phyloP scores from a whole-genome alignment of 768 basidiomycete genomes.

The Pulveroboletus sp. region DNA sequence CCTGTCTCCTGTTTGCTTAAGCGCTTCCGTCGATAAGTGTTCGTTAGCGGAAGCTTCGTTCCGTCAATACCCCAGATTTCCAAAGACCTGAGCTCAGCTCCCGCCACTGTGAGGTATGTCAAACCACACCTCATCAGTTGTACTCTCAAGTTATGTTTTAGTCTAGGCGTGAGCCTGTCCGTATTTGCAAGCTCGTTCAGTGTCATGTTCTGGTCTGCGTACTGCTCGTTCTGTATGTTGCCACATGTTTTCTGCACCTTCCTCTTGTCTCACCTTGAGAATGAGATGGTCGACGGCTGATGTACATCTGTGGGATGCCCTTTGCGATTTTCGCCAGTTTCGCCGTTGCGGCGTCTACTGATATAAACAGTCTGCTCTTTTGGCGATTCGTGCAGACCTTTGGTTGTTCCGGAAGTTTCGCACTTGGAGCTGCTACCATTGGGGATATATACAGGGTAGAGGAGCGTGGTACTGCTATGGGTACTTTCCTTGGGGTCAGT shows the following conservation, averaged over 20 bases:
- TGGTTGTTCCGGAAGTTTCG: constrained; percentile 57
- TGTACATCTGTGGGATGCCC: constrained; percentile 61
- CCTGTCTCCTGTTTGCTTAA: not conserved
- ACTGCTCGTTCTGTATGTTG: constrained; percentile 47
- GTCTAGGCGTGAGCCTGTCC: constrained; percentile 51
- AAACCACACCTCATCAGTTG: constrained; percentile 31
- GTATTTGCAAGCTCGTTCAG: constrained; percentile 45
- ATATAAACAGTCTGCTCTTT: constrained; percentile 44
- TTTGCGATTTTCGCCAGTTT: constrained; percentile 57
- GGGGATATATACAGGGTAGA: constrained; percentile 67
- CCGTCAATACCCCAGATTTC: constrained; percentile 76
- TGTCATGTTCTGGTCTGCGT: constrained; percentile 50
- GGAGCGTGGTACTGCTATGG: constrained; percentile 59
- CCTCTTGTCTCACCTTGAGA: not conserved
- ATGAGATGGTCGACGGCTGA: constrained; percentile 60
- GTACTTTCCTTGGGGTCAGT: constrained; percentile 52
- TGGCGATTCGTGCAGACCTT: constrained; percentile 67
- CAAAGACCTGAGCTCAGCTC: constrained; percentile 56
- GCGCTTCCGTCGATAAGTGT: constrained; percentile 46
- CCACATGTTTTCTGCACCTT: not conserved
- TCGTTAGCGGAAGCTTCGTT: constrained; percentile 67
- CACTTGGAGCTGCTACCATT: constrained; percentile 56
- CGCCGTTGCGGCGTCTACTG: constrained; percentile 52
- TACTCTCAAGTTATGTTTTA: constrained; percentile 18
- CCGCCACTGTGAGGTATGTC: constrained; percentile 54